Conservation (phyloP, 2,329 filamentous ascomycete genomes). For the Colletotrichum costaricense region DNA sequence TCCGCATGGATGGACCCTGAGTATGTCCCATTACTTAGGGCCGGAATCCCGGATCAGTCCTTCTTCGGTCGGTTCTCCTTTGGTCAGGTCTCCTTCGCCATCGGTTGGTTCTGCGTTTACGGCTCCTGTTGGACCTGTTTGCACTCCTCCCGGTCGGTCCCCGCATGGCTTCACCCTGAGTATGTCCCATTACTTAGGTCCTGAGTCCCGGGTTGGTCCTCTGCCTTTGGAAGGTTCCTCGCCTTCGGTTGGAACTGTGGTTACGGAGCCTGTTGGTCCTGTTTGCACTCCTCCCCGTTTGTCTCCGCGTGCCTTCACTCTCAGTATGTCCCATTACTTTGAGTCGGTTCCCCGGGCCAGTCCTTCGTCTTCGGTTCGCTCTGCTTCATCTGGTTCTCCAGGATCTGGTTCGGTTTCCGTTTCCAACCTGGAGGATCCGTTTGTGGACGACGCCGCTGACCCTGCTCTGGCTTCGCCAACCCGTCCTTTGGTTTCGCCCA, state of each 20-base stretch:
- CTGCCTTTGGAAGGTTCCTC: background rate
- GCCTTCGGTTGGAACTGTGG: background rate
- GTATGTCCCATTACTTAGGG: slow-evolving; percentile 11
- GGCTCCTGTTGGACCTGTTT: too few species aligned
- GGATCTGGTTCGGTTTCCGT: background rate
- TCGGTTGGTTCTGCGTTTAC: background rate
- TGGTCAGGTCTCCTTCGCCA: background rate
- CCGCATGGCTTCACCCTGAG: too few species aligned
- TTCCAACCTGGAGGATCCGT: background rate
- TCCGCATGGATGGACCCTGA: slow-evolving; percentile 2
- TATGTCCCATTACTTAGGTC: too few species aligned
- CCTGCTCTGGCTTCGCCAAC: background rate
- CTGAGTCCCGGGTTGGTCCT: too few species aligned
- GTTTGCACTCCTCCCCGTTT: too few species aligned
- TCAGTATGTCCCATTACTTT: background rate
- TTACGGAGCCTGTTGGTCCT: too few species aligned
- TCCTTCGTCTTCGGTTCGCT: background rate
- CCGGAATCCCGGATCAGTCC: too few species aligned
- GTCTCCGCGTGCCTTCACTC: too few species aligned
- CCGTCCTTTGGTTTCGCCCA: background rate
- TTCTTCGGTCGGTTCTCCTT: background rate
- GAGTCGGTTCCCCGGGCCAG: background rate
- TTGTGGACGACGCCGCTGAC: background rate
- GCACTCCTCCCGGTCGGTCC: too few species aligned
- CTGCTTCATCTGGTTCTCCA: background rate